Evolutionary conservation across 257 asterid species (phyloP), one percentile per base, ranked within the genome.

Genomic region (Gardenia jasminoides): DNA sequence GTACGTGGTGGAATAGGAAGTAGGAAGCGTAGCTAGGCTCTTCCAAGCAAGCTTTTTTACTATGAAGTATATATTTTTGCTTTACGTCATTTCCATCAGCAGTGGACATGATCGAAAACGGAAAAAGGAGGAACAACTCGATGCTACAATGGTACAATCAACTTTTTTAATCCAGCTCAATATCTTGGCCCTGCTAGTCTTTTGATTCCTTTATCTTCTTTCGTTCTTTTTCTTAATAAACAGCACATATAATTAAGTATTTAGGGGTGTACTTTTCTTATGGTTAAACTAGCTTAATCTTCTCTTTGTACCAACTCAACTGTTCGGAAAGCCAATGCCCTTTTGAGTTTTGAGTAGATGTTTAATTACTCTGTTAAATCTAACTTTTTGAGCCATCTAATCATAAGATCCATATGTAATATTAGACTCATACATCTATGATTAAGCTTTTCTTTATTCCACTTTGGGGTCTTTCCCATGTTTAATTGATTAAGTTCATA

Each of bases 21-120:
- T 39, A 15, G 56, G 26, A 31, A 19, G 61, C 26, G 62, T 64
- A 41, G 50, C 39, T 41, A 66, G 82, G 79, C 36, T 59, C 33
- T 85, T 52, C 77, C 61, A 61, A 76, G 80, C 82, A 33, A 82
- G 85, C 78, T 36, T 78, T 75, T 70, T 26, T 10, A 41, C 62
- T 8, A 70, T 76, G 48, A 28, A 30, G 79, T 36, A 36, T 36
- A 36, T 77, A 74, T 82, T 64, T 64, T 80, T 70, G 83, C 88
- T 85, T 85, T 85, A 85, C 88, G 88, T 85, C 88, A 82, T 66
- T 66, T 82, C 86, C 82, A 64, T 82, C 50, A 78, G 77, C 85
- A 75, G 85, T 81, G 58, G 78, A 64, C 81, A 78, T 77, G 70
- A 83, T 80, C 30, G 78, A 75, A 75, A 50, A 67, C 48, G 85